Conservation (phyloP, 495 filamentous ascomycete species). For the Neurospora sp. region DNA sequence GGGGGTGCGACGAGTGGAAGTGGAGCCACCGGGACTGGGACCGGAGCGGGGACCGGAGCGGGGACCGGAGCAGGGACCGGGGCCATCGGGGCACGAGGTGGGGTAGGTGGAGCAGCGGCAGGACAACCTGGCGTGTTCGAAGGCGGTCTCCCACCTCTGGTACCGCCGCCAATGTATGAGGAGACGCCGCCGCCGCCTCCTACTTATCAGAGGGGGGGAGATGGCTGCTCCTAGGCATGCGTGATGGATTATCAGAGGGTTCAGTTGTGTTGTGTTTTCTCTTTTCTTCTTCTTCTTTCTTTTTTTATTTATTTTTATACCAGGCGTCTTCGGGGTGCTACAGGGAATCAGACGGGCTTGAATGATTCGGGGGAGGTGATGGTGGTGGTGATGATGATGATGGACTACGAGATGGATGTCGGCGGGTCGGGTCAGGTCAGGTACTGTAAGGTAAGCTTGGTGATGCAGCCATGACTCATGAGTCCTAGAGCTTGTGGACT, state of each 20-base stretch:
- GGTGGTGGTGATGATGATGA: neutral
- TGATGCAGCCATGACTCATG: neutral
- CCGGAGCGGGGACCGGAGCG: no score
- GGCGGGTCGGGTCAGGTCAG: neutral
- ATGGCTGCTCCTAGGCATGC: neutral
- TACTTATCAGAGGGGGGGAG: neutral
- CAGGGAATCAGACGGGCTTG: neutral
- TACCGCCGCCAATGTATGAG: neutral
- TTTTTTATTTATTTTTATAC: neutral
- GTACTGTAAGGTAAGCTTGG: no score
- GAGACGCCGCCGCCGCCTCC: neutral
- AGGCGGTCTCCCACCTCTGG: neutral
- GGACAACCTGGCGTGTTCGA: no score
- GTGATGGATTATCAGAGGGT: neutral
- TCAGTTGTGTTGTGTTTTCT: neutral
- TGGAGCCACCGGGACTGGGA: no score
- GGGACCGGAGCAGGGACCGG: no score
- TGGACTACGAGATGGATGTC: neutral
- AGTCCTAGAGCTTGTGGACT: no score
- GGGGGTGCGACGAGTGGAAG: no score
- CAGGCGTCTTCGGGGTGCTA: neutral
- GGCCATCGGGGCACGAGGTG: no score
- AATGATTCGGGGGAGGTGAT: neutral
- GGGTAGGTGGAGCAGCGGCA: no score
- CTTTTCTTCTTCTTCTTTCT: neutral